Evolutionary conservation across 805 yeast genomes (phyloP).

Genomic region (Candida saitoana): DNA sequence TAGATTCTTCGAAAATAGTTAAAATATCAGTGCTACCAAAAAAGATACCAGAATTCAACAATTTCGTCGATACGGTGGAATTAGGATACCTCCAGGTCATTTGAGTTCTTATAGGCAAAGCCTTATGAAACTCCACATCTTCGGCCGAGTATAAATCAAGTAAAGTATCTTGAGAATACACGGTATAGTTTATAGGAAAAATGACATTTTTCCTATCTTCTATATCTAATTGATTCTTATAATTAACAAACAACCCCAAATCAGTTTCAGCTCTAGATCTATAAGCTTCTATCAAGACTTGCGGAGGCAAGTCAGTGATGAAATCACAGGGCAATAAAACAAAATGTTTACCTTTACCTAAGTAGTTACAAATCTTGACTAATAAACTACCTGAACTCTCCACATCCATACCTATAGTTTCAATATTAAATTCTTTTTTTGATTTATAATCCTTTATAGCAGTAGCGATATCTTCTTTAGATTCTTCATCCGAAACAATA

Average conservation of each 20-base stretch:
- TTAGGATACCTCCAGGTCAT: slow-evolving; percentile 87
- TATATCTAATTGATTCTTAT: slow-evolving; percentile 67
- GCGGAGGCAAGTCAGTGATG: slow-evolving; percentile 88
- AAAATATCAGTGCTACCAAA: slow-evolving; percentile 46
- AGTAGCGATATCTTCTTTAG: slow-evolving; percentile 42
- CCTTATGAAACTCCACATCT: slow-evolving; percentile 66
- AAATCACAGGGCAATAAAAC: slow-evolving; percentile 93
- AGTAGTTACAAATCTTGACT: slow-evolving; percentile 42
- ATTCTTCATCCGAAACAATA: slow-evolving; percentile 52
- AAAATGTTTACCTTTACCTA: slow-evolving; percentile 35
- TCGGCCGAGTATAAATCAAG: slow-evolving; percentile 71
- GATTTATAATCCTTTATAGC: slow-evolving; percentile 15
- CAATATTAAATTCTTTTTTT: slow-evolving; percentile 28
- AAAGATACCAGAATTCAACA: slow-evolving; percentile 68
- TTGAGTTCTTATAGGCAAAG: slow-evolving; percentile 75
- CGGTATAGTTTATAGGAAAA: slow-evolving; percentile 62
- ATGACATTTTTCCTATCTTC: slow-evolving; percentile 65
- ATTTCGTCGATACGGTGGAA: slow-evolving; percentile 67
- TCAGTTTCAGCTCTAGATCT: slow-evolving; percentile 66
- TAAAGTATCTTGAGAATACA: slow-evolving; percentile 53
- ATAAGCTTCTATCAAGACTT: slow-evolving; percentile 77
- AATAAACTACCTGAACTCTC: slow-evolving; percentile 63
- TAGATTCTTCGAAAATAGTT: slow-evolving; percentile 42
- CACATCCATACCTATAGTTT: slow-evolving; percentile 18
- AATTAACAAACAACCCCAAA: slow-evolving; percentile 72